Evolutionary conservation across 225 moss, liverwort and hornwort genomes (phyloP).

Genomic region (Polytrichum commune): DNA sequence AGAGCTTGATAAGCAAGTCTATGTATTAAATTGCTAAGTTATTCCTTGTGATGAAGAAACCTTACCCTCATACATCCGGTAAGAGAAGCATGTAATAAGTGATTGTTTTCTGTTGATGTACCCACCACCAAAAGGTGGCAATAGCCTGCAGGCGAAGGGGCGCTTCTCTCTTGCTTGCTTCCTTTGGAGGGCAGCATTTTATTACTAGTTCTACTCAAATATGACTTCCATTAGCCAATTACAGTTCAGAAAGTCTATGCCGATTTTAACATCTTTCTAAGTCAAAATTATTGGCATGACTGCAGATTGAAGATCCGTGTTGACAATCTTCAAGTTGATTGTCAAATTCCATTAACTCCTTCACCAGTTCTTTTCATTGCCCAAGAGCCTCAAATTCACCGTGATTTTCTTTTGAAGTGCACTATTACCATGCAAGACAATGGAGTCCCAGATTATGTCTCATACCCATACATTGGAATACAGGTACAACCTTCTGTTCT

Average conservation of each 20-base stretch:
- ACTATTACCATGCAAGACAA: conserved; percentile 86
- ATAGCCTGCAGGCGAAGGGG: too few relatives aligned
- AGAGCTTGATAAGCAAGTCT: too few relatives aligned
- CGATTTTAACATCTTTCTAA: conserved; percentile 1
- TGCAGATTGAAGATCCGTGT: conserved; percentile 84
- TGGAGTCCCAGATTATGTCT: conserved; percentile 67
- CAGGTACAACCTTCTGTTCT: conserved; percentile 44
- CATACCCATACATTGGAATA: conserved; percentile 89
- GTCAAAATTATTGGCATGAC: not conserved
- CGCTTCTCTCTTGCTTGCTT: too few relatives aligned
- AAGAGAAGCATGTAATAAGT: too few relatives aligned
- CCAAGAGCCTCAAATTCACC: conserved; percentile 67
- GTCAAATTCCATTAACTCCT: conserved; percentile 87
- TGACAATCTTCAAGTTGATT: conserved; percentile 88
- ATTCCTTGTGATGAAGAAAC: too few relatives aligned
- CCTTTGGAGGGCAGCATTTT: too few relatives aligned
- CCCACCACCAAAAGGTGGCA: too few relatives aligned
- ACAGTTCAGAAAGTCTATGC: conserved; percentile 3
- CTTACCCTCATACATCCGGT: too few relatives aligned
- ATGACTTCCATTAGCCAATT: not conserved
- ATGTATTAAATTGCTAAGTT: too few relatives aligned
- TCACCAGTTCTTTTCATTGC: conserved; percentile 90
- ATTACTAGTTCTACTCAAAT: too few relatives aligned
- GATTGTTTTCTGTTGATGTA: too few relatives aligned
- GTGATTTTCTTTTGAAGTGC: conserved; percentile 80